A percentile compares a stretch with the other conserved stretches of the same genome.
Conservation (phyloP, 2,329 filamentous ascomycete genomes). For the Fusarium domesticum region DNA sequence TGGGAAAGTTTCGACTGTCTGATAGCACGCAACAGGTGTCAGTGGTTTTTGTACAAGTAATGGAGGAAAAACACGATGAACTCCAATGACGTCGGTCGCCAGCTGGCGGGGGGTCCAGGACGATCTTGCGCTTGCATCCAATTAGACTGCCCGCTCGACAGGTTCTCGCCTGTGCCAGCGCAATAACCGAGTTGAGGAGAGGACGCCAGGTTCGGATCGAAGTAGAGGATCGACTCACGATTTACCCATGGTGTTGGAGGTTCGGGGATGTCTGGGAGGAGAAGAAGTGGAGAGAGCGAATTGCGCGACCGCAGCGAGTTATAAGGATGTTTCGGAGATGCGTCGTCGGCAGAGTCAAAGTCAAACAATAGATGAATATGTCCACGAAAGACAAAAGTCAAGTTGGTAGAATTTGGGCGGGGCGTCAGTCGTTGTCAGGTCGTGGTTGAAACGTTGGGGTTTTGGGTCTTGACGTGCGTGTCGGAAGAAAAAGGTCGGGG, state of each 20-base stretch:
- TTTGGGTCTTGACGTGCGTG: conserved; percentile 5
- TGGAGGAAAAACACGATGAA: conserved; percentile 6
- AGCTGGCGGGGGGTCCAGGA: conserved; percentile 19
- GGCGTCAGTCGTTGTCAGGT: conserved; percentile 9
- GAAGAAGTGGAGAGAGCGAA: conserved; percentile 22
- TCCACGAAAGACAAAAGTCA: conserved; percentile 3
- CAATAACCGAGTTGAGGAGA: neutral
- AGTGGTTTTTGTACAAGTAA: conserved; percentile 18
- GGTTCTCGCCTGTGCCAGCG: neutral
- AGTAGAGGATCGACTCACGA: conserved; percentile 43
- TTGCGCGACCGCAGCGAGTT: conserved; percentile 25
- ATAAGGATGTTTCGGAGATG: conserved; percentile 6
- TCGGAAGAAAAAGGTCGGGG: conserved; percentile 14
- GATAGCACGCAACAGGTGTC: conserved; percentile 17
- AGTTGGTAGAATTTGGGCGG: neutral
- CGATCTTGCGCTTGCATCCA: conserved; percentile 20
- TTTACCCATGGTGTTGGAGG: conserved; percentile 46
- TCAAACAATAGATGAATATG: conserved; percentile 1
- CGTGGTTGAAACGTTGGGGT: conserved; percentile 5
- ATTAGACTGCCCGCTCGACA: conserved; percentile 10
- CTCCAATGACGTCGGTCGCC: conserved; percentile 27
- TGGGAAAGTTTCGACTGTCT: conserved; percentile 99
- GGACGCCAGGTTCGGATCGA: neutral
- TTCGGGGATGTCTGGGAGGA: conserved; percentile 11
- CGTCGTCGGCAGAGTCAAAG: conserved; percentile 1